Percentiles rank a stretch among this genome's conserved stretches.
Evolutionary conservation across 768 basidiomycete genomes (phyloP).

Genomic region (Cystobasidium tubakii): DNA sequence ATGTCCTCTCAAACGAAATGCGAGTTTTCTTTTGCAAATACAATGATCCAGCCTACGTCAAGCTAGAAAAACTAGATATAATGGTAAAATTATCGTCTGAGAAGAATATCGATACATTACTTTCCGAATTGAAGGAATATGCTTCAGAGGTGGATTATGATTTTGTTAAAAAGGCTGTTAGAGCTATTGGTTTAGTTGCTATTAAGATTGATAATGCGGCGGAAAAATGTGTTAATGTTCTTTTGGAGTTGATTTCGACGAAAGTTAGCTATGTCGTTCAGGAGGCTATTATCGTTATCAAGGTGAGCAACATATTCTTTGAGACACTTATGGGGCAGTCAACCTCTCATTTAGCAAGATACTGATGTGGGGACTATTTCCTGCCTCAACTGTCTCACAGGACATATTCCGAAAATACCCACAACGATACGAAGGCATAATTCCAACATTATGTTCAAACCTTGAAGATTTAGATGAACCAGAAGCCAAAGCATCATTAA

Average conservation of each 20-base stretch:
- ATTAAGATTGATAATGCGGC: conserved; percentile 90
- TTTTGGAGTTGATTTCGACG: conserved; percentile 85
- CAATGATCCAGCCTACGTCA: conserved; percentile 98
- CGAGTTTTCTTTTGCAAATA: conserved; percentile 99
- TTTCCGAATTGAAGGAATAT: conserved; percentile 97
- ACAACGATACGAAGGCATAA: conserved; percentile 90
- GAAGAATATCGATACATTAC: conserved; percentile 83
- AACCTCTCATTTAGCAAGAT: too few species aligned
- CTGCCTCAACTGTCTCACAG: conserved; percentile 51
- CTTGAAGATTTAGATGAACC: conserved; percentile 96
- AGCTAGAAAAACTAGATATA: conserved; percentile 95
- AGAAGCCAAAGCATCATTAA: conserved; percentile 92
- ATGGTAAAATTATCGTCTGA: conserved; percentile 91
- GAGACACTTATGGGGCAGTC: neutral
- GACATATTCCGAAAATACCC: conserved; percentile 99
- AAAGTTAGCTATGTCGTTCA: conserved; percentile 96
- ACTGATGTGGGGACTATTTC: too few species aligned
- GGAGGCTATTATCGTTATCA: conserved; percentile 98
- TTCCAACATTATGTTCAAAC: conserved; percentile 87
- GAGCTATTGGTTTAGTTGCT: conserved; percentile 91
- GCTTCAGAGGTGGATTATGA: conserved; percentile 97
- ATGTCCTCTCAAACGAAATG: conserved; percentile 90
- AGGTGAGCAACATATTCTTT: conserved; percentile 56
- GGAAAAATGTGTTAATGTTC: conserved; percentile 87
- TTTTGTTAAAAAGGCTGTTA: conserved; percentile 89